phyloP scores from a whole-genome alignment of 1,284 basidiomycete species.

The Thelephora terrestris region DNA sequence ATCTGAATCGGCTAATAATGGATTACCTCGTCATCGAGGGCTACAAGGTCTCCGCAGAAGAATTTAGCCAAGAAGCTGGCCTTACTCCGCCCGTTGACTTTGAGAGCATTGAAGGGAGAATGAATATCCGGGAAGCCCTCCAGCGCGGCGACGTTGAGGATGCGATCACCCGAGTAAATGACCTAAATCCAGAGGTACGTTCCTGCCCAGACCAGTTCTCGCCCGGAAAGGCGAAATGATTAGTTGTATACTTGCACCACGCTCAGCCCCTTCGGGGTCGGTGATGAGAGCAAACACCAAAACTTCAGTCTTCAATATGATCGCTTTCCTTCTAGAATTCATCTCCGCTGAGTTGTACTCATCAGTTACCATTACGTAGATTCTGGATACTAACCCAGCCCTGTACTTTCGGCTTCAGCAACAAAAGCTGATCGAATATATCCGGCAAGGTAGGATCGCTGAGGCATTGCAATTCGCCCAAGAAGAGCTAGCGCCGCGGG shows the following conservation, averaged over 20 bases:
- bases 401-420: constrained; percentile 92
- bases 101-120: constrained; percentile 86
- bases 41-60: constrained; percentile 91
- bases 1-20: constrained; percentile 93
- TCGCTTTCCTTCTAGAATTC: constrained; percentile 18
- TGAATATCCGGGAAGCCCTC: constrained; percentile 89
- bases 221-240: constrained; percentile 44
- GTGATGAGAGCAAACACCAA: constrained; percentile 69
- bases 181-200: constrained; percentile 93
- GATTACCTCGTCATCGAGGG: constrained; percentile 98
- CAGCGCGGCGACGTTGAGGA: constrained; percentile 93
- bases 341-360: constrained; percentile 9
- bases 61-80: constrained; percentile 85
- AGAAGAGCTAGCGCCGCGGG: constrained; percentile 86
- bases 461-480: constrained; percentile 90
- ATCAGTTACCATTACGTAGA: constrained; percentile 40
- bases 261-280: constrained; percentile 69
- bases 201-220: background rate
- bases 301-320: constrained; percentile 95
- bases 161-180: constrained; percentile 89
- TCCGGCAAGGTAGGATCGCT: constrained; percentile 70
- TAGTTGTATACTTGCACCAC: constrained; percentile 98
- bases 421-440: constrained; percentile 90
- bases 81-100: constrained; percentile 74
- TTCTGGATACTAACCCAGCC: constrained; percentile 86